These are phyloP conservation scores for Seiridium cupressi DNA, from an alignment of 2,329 filamentous ascomycete genomes.

Conservation along the genomic window DNA sequence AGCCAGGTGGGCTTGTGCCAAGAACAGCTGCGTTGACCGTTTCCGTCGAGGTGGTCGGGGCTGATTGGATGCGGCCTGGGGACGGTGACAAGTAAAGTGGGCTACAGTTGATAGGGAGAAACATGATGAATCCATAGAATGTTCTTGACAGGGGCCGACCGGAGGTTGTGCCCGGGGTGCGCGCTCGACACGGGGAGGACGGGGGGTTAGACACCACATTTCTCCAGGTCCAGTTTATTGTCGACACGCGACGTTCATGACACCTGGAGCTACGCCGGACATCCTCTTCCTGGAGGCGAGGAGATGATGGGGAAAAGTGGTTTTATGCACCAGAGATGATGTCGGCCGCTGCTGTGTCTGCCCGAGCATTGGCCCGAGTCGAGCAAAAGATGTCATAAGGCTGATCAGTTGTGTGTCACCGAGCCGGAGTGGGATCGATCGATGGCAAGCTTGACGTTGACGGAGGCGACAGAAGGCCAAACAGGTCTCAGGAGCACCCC, in stretches of 20 bases:
- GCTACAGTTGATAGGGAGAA: not conserved
- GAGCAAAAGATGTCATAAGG: constrained; percentile 2
- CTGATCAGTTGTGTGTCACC: not conserved
- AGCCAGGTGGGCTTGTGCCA: not conserved
- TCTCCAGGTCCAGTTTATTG: not conserved
- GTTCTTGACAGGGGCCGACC: not conserved
- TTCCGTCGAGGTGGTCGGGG: not conserved
- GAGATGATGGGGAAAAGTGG: not conserved
- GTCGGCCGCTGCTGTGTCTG: not conserved
- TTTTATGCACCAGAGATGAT: not conserved
- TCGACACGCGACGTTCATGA: not conserved
- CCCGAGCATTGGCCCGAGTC: not conserved
- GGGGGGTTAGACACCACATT: not conserved
- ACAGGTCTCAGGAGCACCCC: not conserved
- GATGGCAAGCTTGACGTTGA: not conserved
- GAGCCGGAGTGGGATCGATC: not conserved
- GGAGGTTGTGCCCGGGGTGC: not conserved
- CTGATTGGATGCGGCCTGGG: constrained; percentile 3
- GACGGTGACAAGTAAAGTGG: constrained; percentile 1
- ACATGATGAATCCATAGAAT: not conserved
- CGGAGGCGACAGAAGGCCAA: not conserved
- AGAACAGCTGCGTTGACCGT: not conserved
- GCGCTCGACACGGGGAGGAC: too few species aligned
- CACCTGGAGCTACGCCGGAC: not conserved
- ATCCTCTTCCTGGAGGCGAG: not conserved